phyloP scores from a whole-genome alignment of 208 protist species.

The Trypanosoma theileri region DNA sequence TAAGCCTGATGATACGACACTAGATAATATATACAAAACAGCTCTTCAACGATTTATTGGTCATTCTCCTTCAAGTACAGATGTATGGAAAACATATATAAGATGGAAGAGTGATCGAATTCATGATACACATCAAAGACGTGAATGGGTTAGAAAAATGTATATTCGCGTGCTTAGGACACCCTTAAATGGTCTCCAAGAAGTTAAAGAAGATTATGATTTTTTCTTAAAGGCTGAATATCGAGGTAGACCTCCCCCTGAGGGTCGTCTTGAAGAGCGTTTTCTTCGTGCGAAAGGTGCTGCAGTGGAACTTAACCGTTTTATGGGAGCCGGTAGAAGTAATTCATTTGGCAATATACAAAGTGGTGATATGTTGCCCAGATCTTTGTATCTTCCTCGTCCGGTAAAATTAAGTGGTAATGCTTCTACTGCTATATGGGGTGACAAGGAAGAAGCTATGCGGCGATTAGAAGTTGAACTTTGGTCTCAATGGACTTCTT shows the following conservation, averaged over 20 bases:
- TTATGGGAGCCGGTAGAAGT: constrained; percentile 13
- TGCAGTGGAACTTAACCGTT: constrained; percentile 17
- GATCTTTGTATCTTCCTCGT: constrained; percentile 46
- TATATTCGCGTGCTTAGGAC: constrained; percentile 70
- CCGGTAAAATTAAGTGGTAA: constrained; percentile 29
- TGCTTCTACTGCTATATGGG: neutral
- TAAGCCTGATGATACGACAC: constrained; percentile 44
- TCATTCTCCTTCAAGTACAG: constrained; percentile 64
- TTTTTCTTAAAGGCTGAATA: constrained; percentile 63
- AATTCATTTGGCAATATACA: constrained; percentile 4
- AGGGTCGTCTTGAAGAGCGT: constrained; percentile 38
- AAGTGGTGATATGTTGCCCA: constrained; percentile 17
- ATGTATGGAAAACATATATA: constrained; percentile 73
- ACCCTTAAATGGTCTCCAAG: constrained; percentile 61
- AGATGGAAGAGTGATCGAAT: constrained; percentile 52
- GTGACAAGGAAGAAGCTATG: constrained; percentile 24
- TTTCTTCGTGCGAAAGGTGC: constrained; percentile 25
- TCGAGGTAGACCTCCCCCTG: constrained; percentile 46
- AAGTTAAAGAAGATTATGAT: constrained; percentile 79
- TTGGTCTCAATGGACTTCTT: constrained; percentile 55
- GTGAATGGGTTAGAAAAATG: constrained; percentile 68
- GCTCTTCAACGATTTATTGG: constrained; percentile 71
- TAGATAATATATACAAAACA: constrained; percentile 60
- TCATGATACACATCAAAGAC: constrained; percentile 37
- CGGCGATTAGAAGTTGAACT: constrained; percentile 50